These are phyloP conservation scores for Aspergillus vadensis DNA, from an alignment of 2,329 filamentous ascomycete genomes.

Conservation along the genomic window DNA sequence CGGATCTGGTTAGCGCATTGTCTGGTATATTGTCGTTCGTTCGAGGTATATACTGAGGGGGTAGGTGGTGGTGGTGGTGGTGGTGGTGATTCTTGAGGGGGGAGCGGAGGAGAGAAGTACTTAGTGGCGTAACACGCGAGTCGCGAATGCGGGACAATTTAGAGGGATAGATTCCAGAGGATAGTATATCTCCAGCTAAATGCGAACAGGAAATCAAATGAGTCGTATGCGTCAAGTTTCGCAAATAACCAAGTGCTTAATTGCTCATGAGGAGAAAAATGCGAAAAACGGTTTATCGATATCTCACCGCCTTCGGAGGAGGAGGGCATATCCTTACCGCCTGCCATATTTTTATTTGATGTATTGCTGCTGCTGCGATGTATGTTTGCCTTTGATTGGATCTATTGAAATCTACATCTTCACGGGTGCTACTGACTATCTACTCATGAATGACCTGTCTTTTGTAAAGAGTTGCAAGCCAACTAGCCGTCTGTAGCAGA, in stretches of 20 bases:
- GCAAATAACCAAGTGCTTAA: neutral
- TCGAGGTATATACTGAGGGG: neutral
- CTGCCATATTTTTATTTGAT: neutral
- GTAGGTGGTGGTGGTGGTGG: neutral
- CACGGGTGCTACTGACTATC: too few species aligned
- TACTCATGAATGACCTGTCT: too few species aligned
- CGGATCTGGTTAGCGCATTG: neutral
- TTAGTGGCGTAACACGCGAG: neutral
- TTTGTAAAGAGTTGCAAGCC: too few species aligned
- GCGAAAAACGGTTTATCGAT: conserved; percentile 8
- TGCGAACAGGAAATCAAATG: neutral
- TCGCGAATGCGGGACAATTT: neutral
- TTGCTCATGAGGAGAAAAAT: neutral
- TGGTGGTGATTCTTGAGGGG: neutral
- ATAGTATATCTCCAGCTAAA: neutral
- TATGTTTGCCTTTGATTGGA: too few species aligned
- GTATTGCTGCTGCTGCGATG: neutral
- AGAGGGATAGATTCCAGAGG: neutral
- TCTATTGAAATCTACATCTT: too few species aligned
- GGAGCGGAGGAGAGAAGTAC: neutral
- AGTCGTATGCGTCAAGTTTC: neutral
- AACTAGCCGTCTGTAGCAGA: neutral
- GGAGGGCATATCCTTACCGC: neutral
- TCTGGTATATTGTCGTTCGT: too few species aligned
- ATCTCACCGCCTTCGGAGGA: conserved; percentile 4